phyloP scores from a whole-genome alignment of 768 basidiomycete genomes.

The Jaapia argillacea region DNA sequence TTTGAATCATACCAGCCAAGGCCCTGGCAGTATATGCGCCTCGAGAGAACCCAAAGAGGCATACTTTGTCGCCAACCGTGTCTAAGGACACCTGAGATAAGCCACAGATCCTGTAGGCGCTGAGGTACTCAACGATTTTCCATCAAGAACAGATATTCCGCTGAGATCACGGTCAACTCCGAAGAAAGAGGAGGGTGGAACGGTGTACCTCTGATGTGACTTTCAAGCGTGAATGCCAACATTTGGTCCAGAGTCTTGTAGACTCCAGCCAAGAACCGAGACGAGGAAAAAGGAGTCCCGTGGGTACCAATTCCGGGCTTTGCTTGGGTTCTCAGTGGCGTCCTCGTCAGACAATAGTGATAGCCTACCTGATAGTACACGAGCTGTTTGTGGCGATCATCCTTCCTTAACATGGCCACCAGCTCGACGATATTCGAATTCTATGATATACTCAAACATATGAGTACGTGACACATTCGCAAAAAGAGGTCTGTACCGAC shows the following conservation, averaged over 20 bases:
- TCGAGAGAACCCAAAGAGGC: constrained; percentile 58
- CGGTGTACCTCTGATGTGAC: constrained; percentile 33
- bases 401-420: constrained; percentile 38
- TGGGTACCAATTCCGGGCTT: constrained; percentile 49
- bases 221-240: constrained; percentile 38
- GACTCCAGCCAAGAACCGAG: constrained; percentile 31
- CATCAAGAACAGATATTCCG: constrained; percentile 52
- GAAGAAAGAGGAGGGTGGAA: neutral
- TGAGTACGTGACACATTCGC: neutral
- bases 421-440: constrained; percentile 38
- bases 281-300: constrained; percentile 31
- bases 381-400: constrained; percentile 24
- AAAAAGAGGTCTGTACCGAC: neutral
- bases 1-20: constrained; percentile 47
- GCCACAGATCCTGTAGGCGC: constrained; percentile 3
- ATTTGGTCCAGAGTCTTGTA: constrained; percentile 35
- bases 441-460: constrained; percentile 3
- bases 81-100: constrained; percentile 18
- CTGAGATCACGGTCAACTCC: constrained; percentile 14
- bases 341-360: neutral
- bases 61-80: constrained; percentile 40
- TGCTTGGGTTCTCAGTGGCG: neutral
- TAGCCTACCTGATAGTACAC: neutral
- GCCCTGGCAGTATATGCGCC: constrained; percentile 45
- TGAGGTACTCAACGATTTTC: constrained; percentile 47